These are phyloP conservation scores for Blastomyces gilchristii DNA, from an alignment of 2,329 filamentous ascomycete species.

Conservation along the genomic window DNA sequence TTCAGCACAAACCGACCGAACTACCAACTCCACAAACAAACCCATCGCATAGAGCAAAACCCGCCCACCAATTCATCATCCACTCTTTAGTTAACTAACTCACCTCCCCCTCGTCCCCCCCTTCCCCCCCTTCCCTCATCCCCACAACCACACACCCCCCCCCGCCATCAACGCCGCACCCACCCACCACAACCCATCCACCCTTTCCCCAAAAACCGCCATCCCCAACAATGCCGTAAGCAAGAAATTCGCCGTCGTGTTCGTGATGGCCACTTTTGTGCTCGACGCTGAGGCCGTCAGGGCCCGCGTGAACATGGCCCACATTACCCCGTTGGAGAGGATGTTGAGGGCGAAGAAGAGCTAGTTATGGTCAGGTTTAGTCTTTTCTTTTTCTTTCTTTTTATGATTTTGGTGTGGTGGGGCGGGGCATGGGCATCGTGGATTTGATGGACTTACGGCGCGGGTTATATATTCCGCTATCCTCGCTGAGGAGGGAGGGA, in stretches of 20 bases:
- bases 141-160: slow-evolving; percentile 53
- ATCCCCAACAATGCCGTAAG: slow-evolving; percentile 50
- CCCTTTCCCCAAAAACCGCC: slow-evolving; percentile 47
- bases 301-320: slow-evolving; percentile 54
- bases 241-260: slow-evolving; percentile 55
- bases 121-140: slow-evolving; percentile 44
- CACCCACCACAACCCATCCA: slow-evolving; percentile 52
- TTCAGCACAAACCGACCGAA: too few species aligned
- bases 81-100: slow-evolving; percentile 10
- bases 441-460: slow-evolving; percentile 38
- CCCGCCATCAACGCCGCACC: slow-evolving; percentile 50
- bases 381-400: too few species aligned
- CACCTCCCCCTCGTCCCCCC: slow-evolving; percentile 18
- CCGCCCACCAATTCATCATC: not conserved
- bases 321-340: slow-evolving; percentile 54
- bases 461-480: slow-evolving; percentile 41
- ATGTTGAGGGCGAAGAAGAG: slow-evolving; percentile 53
- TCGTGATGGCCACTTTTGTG: slow-evolving; percentile 53
- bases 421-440: not conserved
- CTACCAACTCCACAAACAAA: too few species aligned
- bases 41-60: too few species aligned
- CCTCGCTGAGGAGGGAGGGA: slow-evolving; percentile 35
- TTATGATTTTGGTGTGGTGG: too few species aligned
- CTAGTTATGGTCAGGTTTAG: slow-evolving; percentile 25
- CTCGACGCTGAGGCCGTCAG: slow-evolving; percentile 51